Evolutionary conservation across 257 asterid genomes (phyloP), one percentile per base, ranked within the genome.

Genomic region (Solanum gracilifrons): DNA sequence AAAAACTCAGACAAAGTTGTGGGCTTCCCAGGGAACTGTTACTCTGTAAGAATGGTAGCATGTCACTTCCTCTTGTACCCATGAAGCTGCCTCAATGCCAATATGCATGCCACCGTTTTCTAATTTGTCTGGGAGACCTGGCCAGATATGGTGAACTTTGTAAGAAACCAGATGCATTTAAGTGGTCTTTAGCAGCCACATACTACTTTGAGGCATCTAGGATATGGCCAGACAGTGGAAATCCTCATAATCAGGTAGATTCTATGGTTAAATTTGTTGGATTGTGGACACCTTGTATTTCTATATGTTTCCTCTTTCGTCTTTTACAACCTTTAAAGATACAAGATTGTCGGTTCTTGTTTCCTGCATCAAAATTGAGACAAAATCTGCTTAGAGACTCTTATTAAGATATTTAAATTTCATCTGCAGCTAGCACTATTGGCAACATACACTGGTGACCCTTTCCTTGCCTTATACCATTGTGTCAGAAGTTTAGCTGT

Each of bases 191-290:
- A 33, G 97, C 97, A 6, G 98, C 97, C 6, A 87, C 84, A 6
- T 94, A 90, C 92, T 96, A 96, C 88, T 86, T 95, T 18, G 96
- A 95, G 89, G 96, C 99, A 73, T 84, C 96, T 41, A 91, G 90
- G 91, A 92, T 93, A 46, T 95, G 97, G 93, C 95, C 98, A 7
- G 93, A 91, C 72, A 93, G 98, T 84, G 99, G 99, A 51, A 96
- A 95, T 87, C 98, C 99, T 75, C 99, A 96, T 90, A 96, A 96
- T 92, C 99, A 96, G 97, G 99, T 93, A 87, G 43, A 5, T 80
- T 82, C 79, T 16, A 71, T 16, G 41, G 41, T 71, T 31, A 71
- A 71, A 73, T 33, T 73, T 20, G 46, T 35, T 73, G 80, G 80
- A 73, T 18, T 25, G 23, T 46, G 85, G 68, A 73, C 46, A 33